phyloP scores from a whole-genome alignment of 2,329 filamentous ascomycete genomes.

The Malbranchea cinnamomea region DNA sequence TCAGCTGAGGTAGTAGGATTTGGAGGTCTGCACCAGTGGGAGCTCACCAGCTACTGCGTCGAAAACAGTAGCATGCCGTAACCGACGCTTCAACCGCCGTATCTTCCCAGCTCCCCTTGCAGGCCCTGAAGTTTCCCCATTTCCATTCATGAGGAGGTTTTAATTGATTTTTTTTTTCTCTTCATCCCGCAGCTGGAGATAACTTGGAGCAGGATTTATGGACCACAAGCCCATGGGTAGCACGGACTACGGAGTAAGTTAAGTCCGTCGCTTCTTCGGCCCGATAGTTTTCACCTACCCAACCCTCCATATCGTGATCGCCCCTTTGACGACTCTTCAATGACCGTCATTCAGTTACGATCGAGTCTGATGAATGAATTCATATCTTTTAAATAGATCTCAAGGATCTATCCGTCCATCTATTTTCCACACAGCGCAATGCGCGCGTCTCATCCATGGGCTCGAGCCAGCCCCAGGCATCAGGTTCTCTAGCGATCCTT shows the following conservation, averaged over 20 bases:
- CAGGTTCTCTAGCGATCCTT: constrained; percentile 50
- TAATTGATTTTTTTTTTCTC: too few species aligned
- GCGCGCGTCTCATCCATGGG: constrained; percentile 50
- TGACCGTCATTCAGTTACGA: too few species aligned
- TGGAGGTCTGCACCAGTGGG: neutral
- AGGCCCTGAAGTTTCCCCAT: neutral
- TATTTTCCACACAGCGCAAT: constrained; percentile 50
- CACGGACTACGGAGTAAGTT: too few species aligned
- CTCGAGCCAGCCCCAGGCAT: constrained; percentile 53
- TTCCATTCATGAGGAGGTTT: too few species aligned
- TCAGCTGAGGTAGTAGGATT: neutral
- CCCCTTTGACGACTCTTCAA: too few species aligned
- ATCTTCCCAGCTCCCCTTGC: neutral
- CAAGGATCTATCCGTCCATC: constrained; percentile 51
- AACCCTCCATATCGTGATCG: too few species aligned
- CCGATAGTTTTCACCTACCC: too few species aligned
- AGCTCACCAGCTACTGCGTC: constrained; percentile 42
- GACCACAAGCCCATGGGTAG: too few species aligned
- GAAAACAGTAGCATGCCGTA: constrained; percentile 36
- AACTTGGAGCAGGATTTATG: too few species aligned
- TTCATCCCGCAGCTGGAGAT: too few species aligned
- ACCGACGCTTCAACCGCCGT: constrained; percentile 5
- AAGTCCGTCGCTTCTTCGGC: too few species aligned
- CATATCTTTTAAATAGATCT: constrained; percentile 60
- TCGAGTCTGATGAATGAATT: constrained; percentile 51